phyloP scores from a whole-genome alignment of 495 filamentous ascomycete genomes.

The Sphaerosporella brunnea region DNA sequence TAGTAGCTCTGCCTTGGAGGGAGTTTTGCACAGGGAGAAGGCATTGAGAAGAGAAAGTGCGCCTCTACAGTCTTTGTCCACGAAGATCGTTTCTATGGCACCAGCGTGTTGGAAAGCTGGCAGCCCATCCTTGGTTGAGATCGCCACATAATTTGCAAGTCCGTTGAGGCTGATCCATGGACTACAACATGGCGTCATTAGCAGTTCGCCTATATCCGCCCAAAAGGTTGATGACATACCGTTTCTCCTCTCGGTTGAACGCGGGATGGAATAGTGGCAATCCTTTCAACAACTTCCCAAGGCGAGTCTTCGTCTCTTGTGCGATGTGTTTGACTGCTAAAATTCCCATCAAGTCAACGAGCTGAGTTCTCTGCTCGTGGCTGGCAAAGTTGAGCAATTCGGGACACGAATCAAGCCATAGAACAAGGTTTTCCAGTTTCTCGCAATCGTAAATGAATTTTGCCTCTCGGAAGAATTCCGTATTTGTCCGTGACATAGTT shows the following conservation, averaged over 20 bases:
- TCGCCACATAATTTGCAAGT: conserved; percentile 9
- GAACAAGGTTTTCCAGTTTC: conserved; percentile 1
- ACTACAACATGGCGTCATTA: too few relatives aligned
- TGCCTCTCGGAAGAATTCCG: conserved; percentile 4
- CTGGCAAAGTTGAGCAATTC: not conserved
- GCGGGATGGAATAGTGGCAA: too few relatives aligned
- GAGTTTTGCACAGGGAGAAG: conserved; percentile 8
- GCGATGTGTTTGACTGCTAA: too few relatives aligned
- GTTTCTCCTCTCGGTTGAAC: too few relatives aligned
- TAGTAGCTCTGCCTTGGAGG: conserved; percentile 9
- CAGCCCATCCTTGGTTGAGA: conserved; percentile 4
- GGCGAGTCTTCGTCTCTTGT: too few relatives aligned
- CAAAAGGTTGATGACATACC: too few relatives aligned
- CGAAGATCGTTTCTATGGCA: conserved; percentile 11
- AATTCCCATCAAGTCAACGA: too few relatives aligned
- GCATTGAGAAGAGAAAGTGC: conserved; percentile 1
- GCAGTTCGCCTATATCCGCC: too few relatives aligned
- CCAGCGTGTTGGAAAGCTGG: conserved; percentile 1
- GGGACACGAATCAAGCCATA: not conserved
- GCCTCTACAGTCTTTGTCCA: conserved; percentile 9
- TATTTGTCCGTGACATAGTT: not conserved
- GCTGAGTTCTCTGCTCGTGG: conserved; percentile 6
- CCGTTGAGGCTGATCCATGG: conserved; percentile 6
- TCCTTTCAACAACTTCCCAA: too few relatives aligned
- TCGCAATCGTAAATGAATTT: conserved; percentile 8